A percentile compares a stretch with the other conserved stretches of the same genome.
Evolutionary conservation across 1,139 yeast genomes (phyloP).

Genomic region (Nakaseomyces nivariensis): DNA sequence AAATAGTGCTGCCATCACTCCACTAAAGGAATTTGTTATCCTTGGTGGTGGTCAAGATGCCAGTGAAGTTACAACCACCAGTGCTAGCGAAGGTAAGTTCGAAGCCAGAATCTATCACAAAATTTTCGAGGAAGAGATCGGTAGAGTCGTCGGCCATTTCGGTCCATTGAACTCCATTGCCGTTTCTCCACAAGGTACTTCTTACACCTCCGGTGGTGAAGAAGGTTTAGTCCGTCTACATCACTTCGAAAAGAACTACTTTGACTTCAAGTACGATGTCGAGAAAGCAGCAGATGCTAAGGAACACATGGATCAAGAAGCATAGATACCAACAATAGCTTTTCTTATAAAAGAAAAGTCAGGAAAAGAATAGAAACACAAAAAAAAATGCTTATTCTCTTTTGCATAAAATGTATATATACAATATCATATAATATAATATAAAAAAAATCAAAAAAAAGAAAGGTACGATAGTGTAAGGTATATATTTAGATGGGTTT

Average conservation of each 20-base stretch:
- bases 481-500: no score
- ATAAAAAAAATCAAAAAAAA: background rate
- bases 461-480: background rate
- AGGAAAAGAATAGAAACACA: background rate
- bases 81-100: constrained; percentile 89
- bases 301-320: constrained; percentile 16
- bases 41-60: constrained; percentile 99
- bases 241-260: constrained; percentile 84
- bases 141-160: constrained; percentile 96
- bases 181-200: constrained; percentile 87
- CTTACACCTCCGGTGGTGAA: constrained; percentile 95
- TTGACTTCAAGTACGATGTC: constrained; percentile 85
- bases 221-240: constrained; percentile 96
- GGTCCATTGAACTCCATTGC: constrained; percentile 96
- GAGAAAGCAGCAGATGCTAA: constrained; percentile 62
- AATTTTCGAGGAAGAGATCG: constrained; percentile 89
- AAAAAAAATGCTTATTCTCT: background rate
- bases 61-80: constrained; percentile 91
- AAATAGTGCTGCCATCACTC: constrained; percentile 92
- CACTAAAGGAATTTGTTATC: constrained; percentile 81
- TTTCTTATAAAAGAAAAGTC: no score
- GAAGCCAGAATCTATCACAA: constrained; percentile 96
- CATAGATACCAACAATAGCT: background rate
- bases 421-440: background rate
- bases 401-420: background rate